Percentiles rank a stretch among this genome's conserved stretches.
phyloP scores from a whole-genome alignment of 805 yeast genomes.

The Candida maltosa region DNA sequence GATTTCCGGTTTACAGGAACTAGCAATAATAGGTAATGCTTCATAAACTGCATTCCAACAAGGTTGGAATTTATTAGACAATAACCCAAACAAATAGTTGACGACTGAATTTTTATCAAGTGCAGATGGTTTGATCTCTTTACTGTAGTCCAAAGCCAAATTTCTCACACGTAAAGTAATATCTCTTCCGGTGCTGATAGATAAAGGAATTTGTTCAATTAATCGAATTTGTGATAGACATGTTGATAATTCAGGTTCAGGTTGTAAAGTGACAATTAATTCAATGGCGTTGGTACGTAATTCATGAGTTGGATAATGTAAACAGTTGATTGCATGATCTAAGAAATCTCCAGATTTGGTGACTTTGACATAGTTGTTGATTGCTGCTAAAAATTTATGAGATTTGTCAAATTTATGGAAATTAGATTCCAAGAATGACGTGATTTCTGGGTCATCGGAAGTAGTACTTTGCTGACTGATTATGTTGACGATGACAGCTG shows the following conservation, averaged over 20 bases:
- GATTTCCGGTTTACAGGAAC: slow-evolving; percentile 32
- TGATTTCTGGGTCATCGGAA: not conserved
- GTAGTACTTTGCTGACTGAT: not conserved
- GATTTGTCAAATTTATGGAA: slow-evolving; percentile 30
- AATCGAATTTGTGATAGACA: slow-evolving; percentile 49
- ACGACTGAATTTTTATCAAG: slow-evolving; percentile 28
- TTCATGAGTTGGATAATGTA: slow-evolving; percentile 48
- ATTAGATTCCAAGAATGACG: slow-evolving; percentile 1
- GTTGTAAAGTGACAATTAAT: slow-evolving; percentile 34
- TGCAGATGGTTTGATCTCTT: slow-evolving; percentile 10
- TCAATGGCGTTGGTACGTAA: slow-evolving; percentile 51
- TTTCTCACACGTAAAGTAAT: slow-evolving; percentile 65
- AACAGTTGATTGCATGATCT: slow-evolving; percentile 21
- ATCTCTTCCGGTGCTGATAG: slow-evolving; percentile 70
- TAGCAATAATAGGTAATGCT: slow-evolving; percentile 43
- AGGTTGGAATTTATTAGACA: slow-evolving; percentile 77
- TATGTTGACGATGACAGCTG: slow-evolving; percentile 2
- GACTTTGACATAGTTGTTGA: slow-evolving; percentile 13
- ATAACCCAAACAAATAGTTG: slow-evolving; percentile 51
- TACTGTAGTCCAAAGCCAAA: slow-evolving; percentile 43
- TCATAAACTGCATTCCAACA: slow-evolving; percentile 77
- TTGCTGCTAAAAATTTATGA: slow-evolving; percentile 32
- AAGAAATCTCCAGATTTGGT: slow-evolving; percentile 10
- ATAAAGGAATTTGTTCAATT: slow-evolving; percentile 72
- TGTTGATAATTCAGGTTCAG: slow-evolving; percentile 27